Evolutionary conservation across 2,329 filamentous ascomycete genomes (phyloP), one percentile per base, ranked within the genome.

Genomic region (Fusarium graminum): DNA sequence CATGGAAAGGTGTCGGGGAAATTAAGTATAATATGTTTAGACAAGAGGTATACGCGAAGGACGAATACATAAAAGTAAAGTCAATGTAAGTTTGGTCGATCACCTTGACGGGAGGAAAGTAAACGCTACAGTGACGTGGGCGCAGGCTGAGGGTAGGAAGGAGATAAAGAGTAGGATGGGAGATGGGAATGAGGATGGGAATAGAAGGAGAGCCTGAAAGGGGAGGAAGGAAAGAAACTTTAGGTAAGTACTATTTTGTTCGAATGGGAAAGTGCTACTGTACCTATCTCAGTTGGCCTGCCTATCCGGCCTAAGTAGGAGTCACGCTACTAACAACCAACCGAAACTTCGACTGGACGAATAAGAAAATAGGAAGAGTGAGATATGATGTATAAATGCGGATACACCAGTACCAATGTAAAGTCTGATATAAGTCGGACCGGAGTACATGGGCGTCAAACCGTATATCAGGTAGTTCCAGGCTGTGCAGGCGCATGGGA

Each of bases 271-370:
- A 63, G 63, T 63, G 59, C 59, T 63, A 63, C 59, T 39, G 57
- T 60, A 60, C 57, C 58, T 62, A 61, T 57, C 61, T 41, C 22
- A 49, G 41, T 19, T 45, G 42, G 52, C 38, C 38, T 59, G 34
- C 12, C 40, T 45, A 42, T 30, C 22, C 12, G 28, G 32, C 54
- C 34, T 55, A 60, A 22, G 45, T 53, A 47, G 53, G 47, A 65
- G 59, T 25, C n/a, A 45, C 40, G 50, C 52, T 63, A 54, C 65
- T 68, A 67, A 67, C 60, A 49, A 44, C 65, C 64, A 68, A 65
- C 65, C 65, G 50, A 67, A 65, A 67, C 54, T 40, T 57, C 28
- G 51, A 30, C 36, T 39, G 64, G 59, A 46, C 65, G 54, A 51
- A 67, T 61, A 30, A 68, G 52, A 67, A 50, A 46, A 50, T 51